A percentile compares a stretch with the other conserved stretches of the same genome.
Evolutionary conservation across 768 basidiomycete species (phyloP).

Genomic region (Xerocomus potaroensis): DNA sequence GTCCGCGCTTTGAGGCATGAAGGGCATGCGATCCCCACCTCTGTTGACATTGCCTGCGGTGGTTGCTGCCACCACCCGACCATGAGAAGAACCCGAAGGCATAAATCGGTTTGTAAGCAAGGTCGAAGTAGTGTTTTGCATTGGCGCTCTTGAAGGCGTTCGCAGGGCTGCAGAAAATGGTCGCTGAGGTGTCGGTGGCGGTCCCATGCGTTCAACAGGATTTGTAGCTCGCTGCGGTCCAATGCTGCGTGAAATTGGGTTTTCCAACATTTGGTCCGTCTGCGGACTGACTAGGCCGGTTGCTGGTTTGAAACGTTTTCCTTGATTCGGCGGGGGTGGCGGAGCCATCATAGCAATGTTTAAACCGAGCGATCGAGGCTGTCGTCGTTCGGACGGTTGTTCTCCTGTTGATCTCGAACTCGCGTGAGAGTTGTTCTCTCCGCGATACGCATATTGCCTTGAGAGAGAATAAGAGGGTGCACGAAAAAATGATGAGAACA

Average conservation of each 20-base stretch:
- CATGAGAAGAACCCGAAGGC: constrained; percentile 22
- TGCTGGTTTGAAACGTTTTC: constrained; percentile 23
- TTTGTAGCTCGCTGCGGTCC: constrained; percentile 23
- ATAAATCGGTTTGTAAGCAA: constrained; percentile 31
- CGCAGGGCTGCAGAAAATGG: constrained; percentile 21
- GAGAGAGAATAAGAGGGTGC: constrained; percentile 7
- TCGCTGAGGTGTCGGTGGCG: constrained; percentile 48
- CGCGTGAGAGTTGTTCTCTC: constrained; percentile 41
- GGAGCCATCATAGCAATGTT: constrained; percentile 31
- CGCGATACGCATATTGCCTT: constrained; percentile 68
- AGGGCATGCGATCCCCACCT: constrained; percentile 50
- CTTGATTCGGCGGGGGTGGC: constrained; percentile 24
- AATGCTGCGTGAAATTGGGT: constrained; percentile 6
- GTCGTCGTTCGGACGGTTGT: constrained; percentile 37
- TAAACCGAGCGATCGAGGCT: constrained; percentile 31
- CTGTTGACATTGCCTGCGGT: constrained; percentile 3
- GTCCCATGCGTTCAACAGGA: constrained; percentile 40
- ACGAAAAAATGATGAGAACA: constrained; percentile 13
- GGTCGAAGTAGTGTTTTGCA: constrained; percentile 13
- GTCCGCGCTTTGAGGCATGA: constrained; percentile 37
- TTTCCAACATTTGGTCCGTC: constrained; percentile 9
- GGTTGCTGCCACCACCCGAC: constrained; percentile 19
- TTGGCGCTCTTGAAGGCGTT: constrained; percentile 25
- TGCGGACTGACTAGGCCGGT: constrained; percentile 13
- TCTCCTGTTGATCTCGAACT: constrained; percentile 39